phyloP scores from a whole-genome alignment of 2,329 filamentous ascomycete genomes.

The Chaetomium sp. region DNA sequence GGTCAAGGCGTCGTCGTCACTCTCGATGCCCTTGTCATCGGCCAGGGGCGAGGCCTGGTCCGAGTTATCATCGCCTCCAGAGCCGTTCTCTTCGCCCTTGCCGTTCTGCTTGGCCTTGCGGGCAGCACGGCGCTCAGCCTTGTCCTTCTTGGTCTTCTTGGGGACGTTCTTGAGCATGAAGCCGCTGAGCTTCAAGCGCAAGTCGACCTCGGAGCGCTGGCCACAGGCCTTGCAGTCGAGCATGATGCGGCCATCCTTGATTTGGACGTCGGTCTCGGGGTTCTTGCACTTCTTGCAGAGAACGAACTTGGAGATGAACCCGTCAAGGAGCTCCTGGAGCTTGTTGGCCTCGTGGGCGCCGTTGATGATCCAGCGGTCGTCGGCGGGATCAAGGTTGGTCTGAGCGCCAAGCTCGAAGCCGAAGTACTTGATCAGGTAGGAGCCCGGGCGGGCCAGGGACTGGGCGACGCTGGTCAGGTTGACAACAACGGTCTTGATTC shows the following conservation, averaged over 20 bases:
- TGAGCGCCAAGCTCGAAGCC: slow-evolving; percentile 98
- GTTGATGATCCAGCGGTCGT: slow-evolving; percentile 99
- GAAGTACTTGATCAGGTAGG: slow-evolving; percentile 99
- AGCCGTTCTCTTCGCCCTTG: slow-evolving; percentile 57
- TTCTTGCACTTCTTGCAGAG: slow-evolving; percentile 99
- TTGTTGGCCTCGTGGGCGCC: slow-evolving; percentile 93
- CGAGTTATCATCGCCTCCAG: slow-evolving; percentile 59
- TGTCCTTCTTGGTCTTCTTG: slow-evolving; percentile 96
- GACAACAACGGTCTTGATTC: slow-evolving; percentile 98
- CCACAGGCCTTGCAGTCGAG: slow-evolving; percentile 99
- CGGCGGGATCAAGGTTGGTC: slow-evolving; percentile 95
- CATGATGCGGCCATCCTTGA: slow-evolving; percentile 89
- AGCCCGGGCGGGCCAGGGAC: slow-evolving; percentile 86
- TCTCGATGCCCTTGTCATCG: slow-evolving; percentile 62
- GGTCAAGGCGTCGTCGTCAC: slow-evolving; percentile 78
- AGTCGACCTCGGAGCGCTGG: slow-evolving; percentile 86
- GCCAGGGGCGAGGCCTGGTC: slow-evolving; percentile 45
- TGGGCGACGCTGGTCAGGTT: slow-evolving; percentile 93
- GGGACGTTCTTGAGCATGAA: slow-evolving; percentile 97
- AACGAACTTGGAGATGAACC: slow-evolving; percentile 98
- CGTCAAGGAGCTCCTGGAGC: slow-evolving; percentile 96
- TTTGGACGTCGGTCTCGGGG: slow-evolving; percentile 92
- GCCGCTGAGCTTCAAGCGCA: slow-evolving; percentile 91
- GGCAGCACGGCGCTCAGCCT: slow-evolving; percentile 86
- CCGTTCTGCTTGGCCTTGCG: slow-evolving; percentile 83